Base-by-base conservation (phyloP, 2,329 filamentous ascomycete genomes). In the Biscogniauxia marginata region DNA sequence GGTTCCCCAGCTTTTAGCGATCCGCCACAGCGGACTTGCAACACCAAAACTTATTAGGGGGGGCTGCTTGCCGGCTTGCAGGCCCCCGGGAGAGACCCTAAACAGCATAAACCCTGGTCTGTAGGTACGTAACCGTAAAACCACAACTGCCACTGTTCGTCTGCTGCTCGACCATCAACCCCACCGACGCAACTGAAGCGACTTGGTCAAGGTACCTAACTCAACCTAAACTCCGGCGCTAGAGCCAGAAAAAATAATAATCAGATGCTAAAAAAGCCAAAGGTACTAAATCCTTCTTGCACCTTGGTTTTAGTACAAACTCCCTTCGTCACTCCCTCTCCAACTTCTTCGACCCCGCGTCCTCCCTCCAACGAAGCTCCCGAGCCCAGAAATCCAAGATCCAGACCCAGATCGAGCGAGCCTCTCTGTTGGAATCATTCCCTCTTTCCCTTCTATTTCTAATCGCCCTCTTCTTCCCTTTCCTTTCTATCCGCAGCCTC, bases 1-100 rank as follows among this genome's bases (percentile, higher is more conserved):
- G 62, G 60, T 64, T 64, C 62, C 62, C 62, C 62, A 63, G 60
- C 62, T 63, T 64, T 64, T 43, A 25, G 46, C 50, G 52, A 54
- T 50, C 50, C 49, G 55, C 53, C 54, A 53, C 60, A 55, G 51
- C 39, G 58, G 53, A 56, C 48, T 53, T 23, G 20, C 19, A 21
- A 20, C 19, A 46, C 52, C 54, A 50, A 47, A 56, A 53, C n/a
- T n/a, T n/a, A n/a, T 39, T 39, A 16, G 49, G 52, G 50, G n/a
- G 34, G 22, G 19, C 25, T 16, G 13, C 9, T 39, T 39, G 13
- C 11, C 30, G 13, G 30, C 6, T 39, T 39, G 30, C 13, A 39
- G 30, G 23, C 34, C 54, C 51, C n/a, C 49, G 49, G 52, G 45
- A 56, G 50, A 18, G 46, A 39, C 30, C 30, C 30, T 39, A 16